These are phyloP conservation scores for Phytophthora multivora DNA, from an alignment of 352 stramenopile species.

Conservation along the genomic window DNA sequence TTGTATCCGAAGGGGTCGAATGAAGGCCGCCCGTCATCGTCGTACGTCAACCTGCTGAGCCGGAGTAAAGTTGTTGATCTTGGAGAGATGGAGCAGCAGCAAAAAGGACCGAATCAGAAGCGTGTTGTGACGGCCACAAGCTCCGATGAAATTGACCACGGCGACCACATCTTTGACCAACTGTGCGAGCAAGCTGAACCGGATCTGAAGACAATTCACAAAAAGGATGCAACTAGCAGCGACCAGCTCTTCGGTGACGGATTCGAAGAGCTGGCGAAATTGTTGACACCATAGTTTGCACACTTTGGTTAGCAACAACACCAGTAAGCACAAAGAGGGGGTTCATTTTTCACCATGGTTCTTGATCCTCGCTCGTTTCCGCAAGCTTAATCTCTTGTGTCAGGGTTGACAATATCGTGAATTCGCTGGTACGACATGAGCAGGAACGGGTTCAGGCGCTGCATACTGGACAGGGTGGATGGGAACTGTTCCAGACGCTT, in stretches of 20 bases:
- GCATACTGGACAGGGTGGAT: constrained; percentile 73
- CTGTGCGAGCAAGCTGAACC: constrained; percentile 81
- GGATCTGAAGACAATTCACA: constrained; percentile 49
- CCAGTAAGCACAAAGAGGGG: background rate
- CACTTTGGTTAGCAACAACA: constrained; percentile 3
- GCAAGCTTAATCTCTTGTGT: constrained; percentile 37
- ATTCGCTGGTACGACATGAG: constrained; percentile 88
- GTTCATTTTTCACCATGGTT: constrained; percentile 10
- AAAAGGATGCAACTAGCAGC: constrained; percentile 14
- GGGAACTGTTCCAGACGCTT: constrained; percentile 85
- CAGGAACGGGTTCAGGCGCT: constrained; percentile 77
- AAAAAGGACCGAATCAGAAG: constrained; percentile 24
- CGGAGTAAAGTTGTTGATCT: constrained; percentile 86
- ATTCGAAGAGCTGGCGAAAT: constrained; percentile 56
- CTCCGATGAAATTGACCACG: constrained; percentile 51
- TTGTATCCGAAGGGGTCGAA: constrained; percentile 77
- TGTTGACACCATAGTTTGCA: constrained; percentile 41
- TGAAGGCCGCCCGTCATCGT: constrained; percentile 64
- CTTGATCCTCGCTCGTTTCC: constrained; percentile 1
- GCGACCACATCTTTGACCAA: constrained; percentile 80
- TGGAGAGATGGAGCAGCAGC: constrained; percentile 46
- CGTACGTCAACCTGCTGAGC: constrained; percentile 81
- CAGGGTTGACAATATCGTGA: constrained; percentile 73
- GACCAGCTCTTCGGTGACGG: constrained; percentile 53
- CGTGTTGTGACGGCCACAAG: background rate